Base-by-base conservation (phyloP, 129 eudicot species). In the Sambucus nigra region DNA sequence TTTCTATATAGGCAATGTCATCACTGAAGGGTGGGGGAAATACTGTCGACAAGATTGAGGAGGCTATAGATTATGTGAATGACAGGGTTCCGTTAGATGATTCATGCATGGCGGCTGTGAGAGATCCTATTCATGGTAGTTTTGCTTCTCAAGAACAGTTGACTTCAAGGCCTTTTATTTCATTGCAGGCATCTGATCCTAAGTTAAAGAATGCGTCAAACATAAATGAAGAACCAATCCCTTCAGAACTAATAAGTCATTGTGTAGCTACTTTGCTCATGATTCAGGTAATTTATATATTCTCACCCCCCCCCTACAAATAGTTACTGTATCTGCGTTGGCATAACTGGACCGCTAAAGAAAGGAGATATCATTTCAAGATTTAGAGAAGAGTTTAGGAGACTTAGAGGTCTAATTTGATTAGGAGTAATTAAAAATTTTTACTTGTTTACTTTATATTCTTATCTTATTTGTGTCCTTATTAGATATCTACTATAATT, bases 201-300 rank as follows among this genome's bases (percentile, higher is more conserved):
- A n/a, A n/a, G 35, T 24, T 50, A 16, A 65, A 41, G 59, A 61
- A 59, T 68, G 67, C 69, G 26, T 66, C 73, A 2, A 77, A 67
- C 44, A 26, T 5, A 59, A 59, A 55, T 13, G 81, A 76, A 52
- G 17, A 78, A 54, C 64, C 68, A 33, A 54, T 77, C 15, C 95
- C 95, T 25, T 81, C 81, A 38, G 88, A 89, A 64, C 80, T 84
- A 14, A 89, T 89, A 42, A 59, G 86, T 29, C 74, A 76, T 45
- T 84, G 97, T 50, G 95, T 89, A 25, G 88, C 97, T 48, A 81
- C 93, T 25, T 66, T 89, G 46, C 87, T 78, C 63, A 72, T 81
- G 81, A 81, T 84, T 67, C 94, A 84, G 84, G 94, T 84, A 67
- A 57, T 12, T 20, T n/a, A n/a, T n/a, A n/a, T n/a, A 20, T 20